Conservation (phyloP, 495 filamentous ascomycete genomes). For the Daldinia bambusicola region DNA sequence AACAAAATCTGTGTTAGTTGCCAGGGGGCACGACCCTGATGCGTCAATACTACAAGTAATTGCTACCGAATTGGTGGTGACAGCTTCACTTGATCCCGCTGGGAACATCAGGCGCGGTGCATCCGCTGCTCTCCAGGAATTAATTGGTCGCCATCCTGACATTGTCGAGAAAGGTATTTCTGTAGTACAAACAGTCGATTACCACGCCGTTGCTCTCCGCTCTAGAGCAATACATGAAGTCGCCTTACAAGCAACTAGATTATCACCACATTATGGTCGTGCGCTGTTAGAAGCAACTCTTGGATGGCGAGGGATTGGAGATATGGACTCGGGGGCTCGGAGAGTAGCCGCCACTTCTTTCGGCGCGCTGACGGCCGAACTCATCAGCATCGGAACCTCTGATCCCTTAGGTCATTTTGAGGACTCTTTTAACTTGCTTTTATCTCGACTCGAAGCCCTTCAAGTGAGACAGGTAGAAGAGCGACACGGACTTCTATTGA, state of each 20-base stretch:
- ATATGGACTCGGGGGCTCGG: conserved; percentile 76
- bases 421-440: conserved; percentile 48
- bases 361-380: conserved; percentile 64
- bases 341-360: conserved; percentile 76
- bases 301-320: conserved; percentile 88
- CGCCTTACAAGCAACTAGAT: conserved; percentile 68
- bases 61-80: conserved; percentile 79
- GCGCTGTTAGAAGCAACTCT: conserved; percentile 75
- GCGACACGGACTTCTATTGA: conserved; percentile 73
- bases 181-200: conserved; percentile 89
- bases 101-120: conserved; percentile 93
- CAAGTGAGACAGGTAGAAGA: conserved; percentile 71
- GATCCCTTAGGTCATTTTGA: conserved; percentile 46
- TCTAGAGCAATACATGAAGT: conserved; percentile 82
- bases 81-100: conserved; percentile 86
- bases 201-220: conserved; percentile 89
- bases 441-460: conserved; percentile 58
- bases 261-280: conserved; percentile 74
- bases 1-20: conserved; percentile 47
- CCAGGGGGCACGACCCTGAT: conserved; percentile 46
- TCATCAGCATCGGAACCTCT: conserved; percentile 31
- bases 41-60: conserved; percentile 75
- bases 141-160: conserved; percentile 91
- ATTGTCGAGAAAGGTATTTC: conserved; percentile 81
- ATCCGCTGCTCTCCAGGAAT: conserved; percentile 92